Base-by-base conservation (phyloP, 2,329 filamentous ascomycete genomes). In the Trichophyton equinum region DNA sequence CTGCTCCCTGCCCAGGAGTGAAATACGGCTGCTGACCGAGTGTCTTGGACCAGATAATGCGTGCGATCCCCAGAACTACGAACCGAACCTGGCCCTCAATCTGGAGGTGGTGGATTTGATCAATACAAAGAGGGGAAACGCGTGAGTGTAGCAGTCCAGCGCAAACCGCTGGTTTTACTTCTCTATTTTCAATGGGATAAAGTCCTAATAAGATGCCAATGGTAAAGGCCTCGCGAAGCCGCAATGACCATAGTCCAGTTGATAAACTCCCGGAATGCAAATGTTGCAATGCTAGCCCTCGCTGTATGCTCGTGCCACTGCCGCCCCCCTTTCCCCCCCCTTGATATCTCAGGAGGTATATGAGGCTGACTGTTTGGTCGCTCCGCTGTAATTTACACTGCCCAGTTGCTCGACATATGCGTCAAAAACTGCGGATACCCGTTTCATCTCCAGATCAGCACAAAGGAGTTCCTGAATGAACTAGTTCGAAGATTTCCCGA, bases 391-490 rank as follows among this genome's bases (percentile, higher is more conserved):
- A 30, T 15, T n/a, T 56, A 8, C 44, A 42, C 44, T 13, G 58
- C 71, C 62, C 69, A 86, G 77, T 84, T 99, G 67, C 88, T 99
- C 72, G 94, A 99, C 74, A 97, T 97, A 65, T 97, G 94, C 75
- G 94, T 97, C 75, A 99, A 99, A 80, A 99, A 99, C 78, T 99
- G 94, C 81, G 94, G 94, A 68, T 99, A 99, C 73, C 91, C 94
- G 0, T 99, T 99, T 75, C 94, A 99, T 72, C 85, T 99, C 62
- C 94, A 99, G 76, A 96, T 99, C 72, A 91, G 89, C 75, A 97
- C 94, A 67, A 99, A 99, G 75, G 94, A 99, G 71, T 99, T 99
- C 69, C 85, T 99, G 68, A 99, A 99, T 76, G 94, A 99, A 78
- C 85, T 99, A 63, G 94, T 99, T 64, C 86, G 94, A 67, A 84